A percentile compares a stretch with the other conserved stretches of the same genome.
These are phyloP conservation scores for Psidium guajava DNA, from an alignment of 345 rosid species.

Conservation along the genomic window DNA sequence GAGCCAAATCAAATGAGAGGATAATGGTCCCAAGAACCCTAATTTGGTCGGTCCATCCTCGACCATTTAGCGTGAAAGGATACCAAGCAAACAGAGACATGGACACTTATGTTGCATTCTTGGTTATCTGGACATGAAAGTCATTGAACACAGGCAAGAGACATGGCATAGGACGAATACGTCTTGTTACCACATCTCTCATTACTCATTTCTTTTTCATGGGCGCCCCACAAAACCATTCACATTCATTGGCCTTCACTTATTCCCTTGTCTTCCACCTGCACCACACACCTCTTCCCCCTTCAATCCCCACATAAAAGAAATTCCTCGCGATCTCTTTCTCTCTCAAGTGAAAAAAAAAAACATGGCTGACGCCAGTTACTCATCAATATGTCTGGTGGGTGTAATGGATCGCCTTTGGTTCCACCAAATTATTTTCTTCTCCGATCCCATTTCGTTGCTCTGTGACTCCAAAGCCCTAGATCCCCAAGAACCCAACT, in stretches of 20 bases:
- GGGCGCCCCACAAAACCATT: background rate
- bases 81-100: background rate
- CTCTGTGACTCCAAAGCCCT: background rate
- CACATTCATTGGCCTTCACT: background rate
- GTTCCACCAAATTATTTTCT: conserved; percentile 36
- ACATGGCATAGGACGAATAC: background rate
- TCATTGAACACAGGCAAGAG: background rate
- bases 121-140: background rate
- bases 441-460: conserved; percentile 12
- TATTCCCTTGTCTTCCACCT: background rate
- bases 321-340: background rate
- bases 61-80: background rate
- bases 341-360: background rate
- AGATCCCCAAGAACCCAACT: background rate
- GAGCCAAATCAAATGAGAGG: background rate
- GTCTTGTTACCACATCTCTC: conserved; percentile 55
- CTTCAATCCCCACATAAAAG: background rate
- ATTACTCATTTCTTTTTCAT: conserved; percentile 28
- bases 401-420: conserved; percentile 53
- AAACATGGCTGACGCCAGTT: conserved; percentile 18
- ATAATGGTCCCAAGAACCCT: background rate
- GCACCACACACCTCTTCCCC: conserved; percentile 8
- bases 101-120: background rate
- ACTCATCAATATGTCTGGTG: conserved; percentile 16
- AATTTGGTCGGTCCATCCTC: background rate